phyloP scores from a whole-genome alignment of 2,329 filamentous ascomycete species.

The Penicillium paneum region DNA sequence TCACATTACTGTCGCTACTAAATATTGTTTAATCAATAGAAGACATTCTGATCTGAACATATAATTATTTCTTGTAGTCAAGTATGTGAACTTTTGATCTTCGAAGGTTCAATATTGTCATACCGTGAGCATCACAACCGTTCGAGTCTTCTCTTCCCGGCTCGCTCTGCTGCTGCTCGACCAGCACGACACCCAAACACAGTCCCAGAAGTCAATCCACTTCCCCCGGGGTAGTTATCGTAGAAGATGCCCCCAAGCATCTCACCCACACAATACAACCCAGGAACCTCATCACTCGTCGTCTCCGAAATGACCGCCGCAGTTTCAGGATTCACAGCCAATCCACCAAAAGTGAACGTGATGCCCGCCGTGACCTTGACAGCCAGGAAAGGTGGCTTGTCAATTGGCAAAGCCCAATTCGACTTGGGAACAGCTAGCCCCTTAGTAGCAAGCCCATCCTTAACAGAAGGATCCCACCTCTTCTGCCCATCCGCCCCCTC shows the following conservation, averaged over 20 bases:
- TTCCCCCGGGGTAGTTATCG: conserved; percentile 62
- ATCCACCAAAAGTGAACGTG: conserved; percentile 66
- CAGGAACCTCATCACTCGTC: conserved; percentile 49
- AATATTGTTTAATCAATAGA: conserved; percentile 22
- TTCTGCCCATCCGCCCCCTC: conserved; percentile 45
- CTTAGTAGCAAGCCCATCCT: conserved; percentile 52
- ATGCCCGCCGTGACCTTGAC: conserved; percentile 64
- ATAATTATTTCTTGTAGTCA: neutral
- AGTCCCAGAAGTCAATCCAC: conserved; percentile 58
- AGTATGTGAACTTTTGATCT: neutral
- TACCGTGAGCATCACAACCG: neutral
- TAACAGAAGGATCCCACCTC: conserved; percentile 59
- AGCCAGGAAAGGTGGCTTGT: conserved; percentile 58
- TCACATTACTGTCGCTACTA: conserved; percentile 22
- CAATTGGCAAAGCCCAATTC: conserved; percentile 63
- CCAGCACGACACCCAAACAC: conserved; percentile 52
- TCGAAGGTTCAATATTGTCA: neutral
- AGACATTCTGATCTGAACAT: conserved; percentile 11
- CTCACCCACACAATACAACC: conserved; percentile 61
- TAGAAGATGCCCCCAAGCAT: conserved; percentile 66
- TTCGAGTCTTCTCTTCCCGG: neutral
- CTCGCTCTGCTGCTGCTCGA: conserved; percentile 19
- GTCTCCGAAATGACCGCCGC: conserved; percentile 51
- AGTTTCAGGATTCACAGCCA: conserved; percentile 56
- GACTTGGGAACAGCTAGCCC: conserved; percentile 55